These are phyloP conservation scores for Lactarius sanguifluus DNA, from an alignment of 768 basidiomycete species.

Conservation along the genomic window DNA sequence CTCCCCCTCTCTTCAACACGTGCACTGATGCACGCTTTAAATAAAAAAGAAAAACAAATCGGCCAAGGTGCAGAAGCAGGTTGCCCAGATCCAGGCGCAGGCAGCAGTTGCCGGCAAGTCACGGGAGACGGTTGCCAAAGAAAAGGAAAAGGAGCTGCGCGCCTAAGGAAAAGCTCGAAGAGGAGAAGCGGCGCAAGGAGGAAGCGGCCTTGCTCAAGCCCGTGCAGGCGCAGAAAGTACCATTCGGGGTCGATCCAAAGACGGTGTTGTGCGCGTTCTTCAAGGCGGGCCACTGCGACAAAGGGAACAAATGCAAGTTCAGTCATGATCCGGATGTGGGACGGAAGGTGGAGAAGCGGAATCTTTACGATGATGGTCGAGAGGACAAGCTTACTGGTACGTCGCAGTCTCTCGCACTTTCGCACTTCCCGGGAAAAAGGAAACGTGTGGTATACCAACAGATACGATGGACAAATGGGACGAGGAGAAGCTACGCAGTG, in stretches of 20 bases:
- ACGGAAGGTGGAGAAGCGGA: conserved; percentile 93
- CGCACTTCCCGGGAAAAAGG: neutral
- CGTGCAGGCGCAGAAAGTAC: conserved; percentile 79
- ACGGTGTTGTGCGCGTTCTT: conserved; percentile 88
- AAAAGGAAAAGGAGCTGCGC: conserved; percentile 76
- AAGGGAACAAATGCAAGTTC: conserved; percentile 95
- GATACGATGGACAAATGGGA: conserved; percentile 99
- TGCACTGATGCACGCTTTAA: conserved; percentile 13
- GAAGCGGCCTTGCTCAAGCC: conserved; percentile 82
- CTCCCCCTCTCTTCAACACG: conserved; percentile 1
- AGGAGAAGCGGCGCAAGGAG: conserved; percentile 82
- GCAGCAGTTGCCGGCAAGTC: conserved; percentile 75
- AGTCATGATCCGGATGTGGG: conserved; percentile 90
- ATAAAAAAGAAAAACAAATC: conserved; percentile 85
- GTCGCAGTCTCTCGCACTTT: conserved; percentile 30
- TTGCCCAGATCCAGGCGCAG: conserved; percentile 78
- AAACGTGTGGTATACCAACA: conserved; percentile 34
- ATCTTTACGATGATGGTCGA: conserved; percentile 85
- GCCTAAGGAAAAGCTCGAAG: conserved; percentile 75
- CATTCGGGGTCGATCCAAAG: conserved; percentile 96
- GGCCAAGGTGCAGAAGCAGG: conserved; percentile 84
- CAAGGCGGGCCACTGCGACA: conserved; percentile 92
- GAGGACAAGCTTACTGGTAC: conserved; percentile 76
- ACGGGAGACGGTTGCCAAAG: conserved; percentile 74
- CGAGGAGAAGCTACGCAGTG: conserved; percentile 87